These are phyloP conservation scores for Solanum pennellii DNA, from an alignment of 257 asterid species.

Conservation along the genomic window DNA sequence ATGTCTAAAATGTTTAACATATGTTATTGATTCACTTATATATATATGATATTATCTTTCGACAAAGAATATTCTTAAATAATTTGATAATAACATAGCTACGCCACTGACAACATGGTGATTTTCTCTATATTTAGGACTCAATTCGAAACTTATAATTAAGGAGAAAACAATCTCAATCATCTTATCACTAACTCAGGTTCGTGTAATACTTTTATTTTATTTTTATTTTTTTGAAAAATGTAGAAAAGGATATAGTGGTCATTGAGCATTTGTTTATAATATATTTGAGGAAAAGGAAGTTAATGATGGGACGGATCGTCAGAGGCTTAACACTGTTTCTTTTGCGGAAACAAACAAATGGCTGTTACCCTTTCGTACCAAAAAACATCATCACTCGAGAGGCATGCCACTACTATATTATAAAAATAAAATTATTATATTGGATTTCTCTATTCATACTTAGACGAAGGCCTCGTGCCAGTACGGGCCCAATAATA, in stretches of 20 bases:
- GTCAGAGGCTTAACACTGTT: conserved; percentile 10
- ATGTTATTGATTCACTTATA: neutral
- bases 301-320: neutral
- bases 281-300: neutral
- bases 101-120: neutral
- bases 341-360: conserved; percentile 17
- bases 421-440: too few relatives aligned
- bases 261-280: neutral
- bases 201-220: neutral
- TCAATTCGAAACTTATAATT: too few relatives aligned
- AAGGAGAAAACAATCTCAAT: too few relatives aligned
- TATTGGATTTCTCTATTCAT: too few relatives aligned
- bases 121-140: too few relatives aligned
- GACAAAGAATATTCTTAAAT: neutral
- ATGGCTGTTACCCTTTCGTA: neutral
- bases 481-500: too few relatives aligned
- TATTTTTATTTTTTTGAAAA: neutral
- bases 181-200: neutral
- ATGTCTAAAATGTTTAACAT: too few relatives aligned
- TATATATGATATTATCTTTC: too few relatives aligned
- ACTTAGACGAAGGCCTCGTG: too few relatives aligned
- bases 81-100: too few relatives aligned
- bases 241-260: neutral
- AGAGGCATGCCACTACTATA: neutral
- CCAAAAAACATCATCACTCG: neutral